These are phyloP conservation scores for Mortierella sp. DNA, from an alignment of 371 early-diverging fungal genomes.

Conservation along the genomic window DNA sequence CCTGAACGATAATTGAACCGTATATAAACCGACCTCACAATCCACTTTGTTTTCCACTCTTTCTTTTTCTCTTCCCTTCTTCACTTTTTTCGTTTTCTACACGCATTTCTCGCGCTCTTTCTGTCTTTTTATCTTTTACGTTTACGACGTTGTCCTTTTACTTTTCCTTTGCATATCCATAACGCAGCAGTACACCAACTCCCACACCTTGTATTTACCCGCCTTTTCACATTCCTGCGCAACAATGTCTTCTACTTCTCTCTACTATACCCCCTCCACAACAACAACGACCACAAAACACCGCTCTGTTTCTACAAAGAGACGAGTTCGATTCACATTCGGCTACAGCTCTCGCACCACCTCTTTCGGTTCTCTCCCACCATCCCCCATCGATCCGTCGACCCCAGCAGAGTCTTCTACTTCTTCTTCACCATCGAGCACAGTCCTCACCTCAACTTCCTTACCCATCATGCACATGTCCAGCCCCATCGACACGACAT, in stretches of 20 bases:
- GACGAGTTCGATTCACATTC: conserved; percentile 22
- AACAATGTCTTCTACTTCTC: conserved; percentile 10
- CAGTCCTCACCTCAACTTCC: neutral
- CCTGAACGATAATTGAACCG: neutral
- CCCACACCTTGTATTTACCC: neutral
- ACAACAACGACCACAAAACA: neutral
- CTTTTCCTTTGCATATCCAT: neutral
- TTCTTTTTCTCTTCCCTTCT: no score
- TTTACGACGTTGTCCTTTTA: neutral
- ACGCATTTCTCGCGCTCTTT: neutral
- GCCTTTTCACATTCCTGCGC: neutral
- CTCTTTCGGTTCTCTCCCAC: neutral
- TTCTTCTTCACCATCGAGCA: neutral
- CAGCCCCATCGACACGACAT: conserved; percentile 4
- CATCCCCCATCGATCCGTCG: neutral
- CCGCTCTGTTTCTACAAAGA: neutral
- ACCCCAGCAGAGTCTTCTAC: neutral
- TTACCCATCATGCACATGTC: conserved; percentile 9
- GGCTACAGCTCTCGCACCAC: conserved; percentile 12
- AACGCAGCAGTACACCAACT: neutral
- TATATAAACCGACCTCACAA: neutral
- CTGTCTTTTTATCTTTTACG: neutral
- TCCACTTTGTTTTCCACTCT: neutral
- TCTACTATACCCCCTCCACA: neutral
- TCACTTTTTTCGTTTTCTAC: neutral